phyloP scores from a whole-genome alignment of 768 basidiomycete genomes.

The Lactarius psammicola region DNA sequence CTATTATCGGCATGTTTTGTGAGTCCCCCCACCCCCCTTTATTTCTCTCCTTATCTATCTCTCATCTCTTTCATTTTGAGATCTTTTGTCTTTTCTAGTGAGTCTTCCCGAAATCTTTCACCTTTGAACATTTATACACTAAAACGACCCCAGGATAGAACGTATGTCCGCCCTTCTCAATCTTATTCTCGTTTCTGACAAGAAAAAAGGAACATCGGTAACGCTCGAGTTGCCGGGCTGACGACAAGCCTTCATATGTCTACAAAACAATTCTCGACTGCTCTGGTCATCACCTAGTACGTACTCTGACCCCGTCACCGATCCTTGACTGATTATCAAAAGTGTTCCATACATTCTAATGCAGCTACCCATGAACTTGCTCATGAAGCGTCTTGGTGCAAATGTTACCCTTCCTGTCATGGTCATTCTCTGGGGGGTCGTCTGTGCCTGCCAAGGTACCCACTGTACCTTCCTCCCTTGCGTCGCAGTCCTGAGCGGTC shows the following conservation, averaged over 20 bases:
- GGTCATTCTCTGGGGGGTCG: slow-evolving; percentile 64
- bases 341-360: slow-evolving; percentile 32
- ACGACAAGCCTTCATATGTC: slow-evolving; percentile 35
- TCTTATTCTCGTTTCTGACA: background rate
- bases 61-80: background rate
- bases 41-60: background rate
- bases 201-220: slow-evolving; percentile 30
- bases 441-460: slow-evolving; percentile 57
- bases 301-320: background rate
- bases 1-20: slow-evolving; percentile 5
- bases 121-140: background rate
- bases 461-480: background rate
- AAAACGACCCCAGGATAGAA: slow-evolving; percentile 5
- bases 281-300: slow-evolving; percentile 22
- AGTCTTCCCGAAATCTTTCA: background rate
- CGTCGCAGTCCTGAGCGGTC: background rate
- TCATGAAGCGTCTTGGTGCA: slow-evolving; percentile 47
- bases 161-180: slow-evolving; percentile 1
- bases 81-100: slow-evolving; percentile 21
- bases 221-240: slow-evolving; percentile 36
- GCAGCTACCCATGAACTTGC: slow-evolving; percentile 33
- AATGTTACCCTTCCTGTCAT: slow-evolving; percentile 60
- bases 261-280: background rate
- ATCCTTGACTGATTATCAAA: slow-evolving; percentile 27
- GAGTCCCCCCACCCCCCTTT: background rate